phyloP scores from a whole-genome alignment of 2,329 filamentous ascomycete genomes.

The Cercospora berteroae region DNA sequence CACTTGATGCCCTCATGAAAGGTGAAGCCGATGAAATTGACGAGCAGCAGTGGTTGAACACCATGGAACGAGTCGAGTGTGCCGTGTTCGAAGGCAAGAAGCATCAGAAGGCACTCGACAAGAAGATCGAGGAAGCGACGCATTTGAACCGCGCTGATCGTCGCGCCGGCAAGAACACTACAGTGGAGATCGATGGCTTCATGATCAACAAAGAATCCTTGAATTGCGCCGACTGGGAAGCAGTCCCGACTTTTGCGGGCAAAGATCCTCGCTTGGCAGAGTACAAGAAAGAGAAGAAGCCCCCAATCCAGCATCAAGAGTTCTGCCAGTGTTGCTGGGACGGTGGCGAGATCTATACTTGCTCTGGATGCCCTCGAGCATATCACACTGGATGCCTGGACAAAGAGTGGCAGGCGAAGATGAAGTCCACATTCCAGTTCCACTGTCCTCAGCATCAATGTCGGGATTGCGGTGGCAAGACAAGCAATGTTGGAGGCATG shows the following conservation, averaged over 20 bases:
- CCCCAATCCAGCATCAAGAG: conserved; percentile 49
- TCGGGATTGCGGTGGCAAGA: conserved; percentile 53
- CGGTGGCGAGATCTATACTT: conserved; percentile 49
- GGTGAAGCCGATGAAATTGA: conserved; percentile 40
- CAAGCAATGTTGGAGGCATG: conserved; percentile 49
- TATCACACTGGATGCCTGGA: conserved; percentile 56
- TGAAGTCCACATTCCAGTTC: conserved; percentile 47
- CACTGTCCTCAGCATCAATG: conserved; percentile 59
- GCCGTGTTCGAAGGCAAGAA: conserved; percentile 58
- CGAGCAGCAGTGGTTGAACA: conserved; percentile 56
- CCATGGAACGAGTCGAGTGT: conserved; percentile 57
- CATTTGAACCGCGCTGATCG: conserved; percentile 46
- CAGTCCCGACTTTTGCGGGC: conserved; percentile 56
- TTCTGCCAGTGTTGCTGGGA: conserved; percentile 56
- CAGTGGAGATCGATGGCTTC: conserved; percentile 57
- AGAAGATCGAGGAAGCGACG: conserved; percentile 31
- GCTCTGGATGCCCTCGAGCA: conserved; percentile 54
- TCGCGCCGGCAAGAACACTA: conserved; percentile 57
- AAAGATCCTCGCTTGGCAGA: conserved; percentile 55
- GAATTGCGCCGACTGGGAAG: conserved; percentile 55
- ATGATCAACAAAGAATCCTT: conserved; percentile 58
- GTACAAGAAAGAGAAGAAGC: conserved; percentile 50
- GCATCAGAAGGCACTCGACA: conserved; percentile 44
- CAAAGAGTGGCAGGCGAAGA: conserved; percentile 42
- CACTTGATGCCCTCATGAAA: conserved; percentile 43